Evolutionary conservation across 2,329 filamentous ascomycete species (phyloP).

Genomic region (Fusarium sterilihyphosum): DNA sequence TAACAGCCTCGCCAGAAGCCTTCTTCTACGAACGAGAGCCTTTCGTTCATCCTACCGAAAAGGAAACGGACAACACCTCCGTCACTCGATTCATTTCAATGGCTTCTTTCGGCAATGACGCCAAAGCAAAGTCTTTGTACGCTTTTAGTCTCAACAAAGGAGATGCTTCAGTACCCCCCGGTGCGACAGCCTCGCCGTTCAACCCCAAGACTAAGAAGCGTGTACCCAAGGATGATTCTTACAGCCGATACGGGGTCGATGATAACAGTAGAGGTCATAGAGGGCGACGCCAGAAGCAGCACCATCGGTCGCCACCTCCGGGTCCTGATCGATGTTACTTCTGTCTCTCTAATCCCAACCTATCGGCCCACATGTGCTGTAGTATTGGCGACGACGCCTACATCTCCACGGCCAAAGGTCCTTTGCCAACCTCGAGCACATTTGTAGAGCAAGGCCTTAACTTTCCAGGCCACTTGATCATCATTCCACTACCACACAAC

Average conservation of each 20-base stretch:
- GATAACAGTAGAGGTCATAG: constrained; percentile 56
- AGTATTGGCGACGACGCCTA: constrained; percentile 90
- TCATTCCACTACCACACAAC: constrained; percentile 86
- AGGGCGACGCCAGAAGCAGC: constrained; percentile 58
- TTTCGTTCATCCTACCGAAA: constrained; percentile 75
- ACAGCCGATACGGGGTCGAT: constrained; percentile 64
- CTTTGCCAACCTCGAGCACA: constrained; percentile 76
- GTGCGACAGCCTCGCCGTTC: constrained; percentile 82
- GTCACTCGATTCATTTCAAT: constrained; percentile 93
- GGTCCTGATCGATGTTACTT: constrained; percentile 91
- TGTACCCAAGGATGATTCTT: constrained; percentile 56
- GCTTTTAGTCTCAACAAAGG: constrained; percentile 77
- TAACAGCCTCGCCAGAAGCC: constrained; percentile 71
- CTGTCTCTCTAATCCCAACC: constrained; percentile 86
- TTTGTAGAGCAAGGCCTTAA: constrained; percentile 72
- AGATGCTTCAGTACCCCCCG: constrained; percentile 71
- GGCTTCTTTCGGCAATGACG: constrained; percentile 77
- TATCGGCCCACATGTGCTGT: constrained; percentile 87
- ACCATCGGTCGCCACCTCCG: constrained; percentile 64
- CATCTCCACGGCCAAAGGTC: constrained; percentile 91
- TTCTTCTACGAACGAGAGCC: constrained; percentile 92
- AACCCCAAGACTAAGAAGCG: constrained; percentile 68
- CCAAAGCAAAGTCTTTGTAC: constrained; percentile 84
- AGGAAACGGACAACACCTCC: constrained; percentile 60
- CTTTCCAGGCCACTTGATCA: constrained; percentile 88